Percentiles rank a stretch among this genome's conserved stretches.
These are phyloP conservation scores for Ganoderma multipileum DNA, from an alignment of 1,284 basidiomycete species.

Conservation along the genomic window DNA sequence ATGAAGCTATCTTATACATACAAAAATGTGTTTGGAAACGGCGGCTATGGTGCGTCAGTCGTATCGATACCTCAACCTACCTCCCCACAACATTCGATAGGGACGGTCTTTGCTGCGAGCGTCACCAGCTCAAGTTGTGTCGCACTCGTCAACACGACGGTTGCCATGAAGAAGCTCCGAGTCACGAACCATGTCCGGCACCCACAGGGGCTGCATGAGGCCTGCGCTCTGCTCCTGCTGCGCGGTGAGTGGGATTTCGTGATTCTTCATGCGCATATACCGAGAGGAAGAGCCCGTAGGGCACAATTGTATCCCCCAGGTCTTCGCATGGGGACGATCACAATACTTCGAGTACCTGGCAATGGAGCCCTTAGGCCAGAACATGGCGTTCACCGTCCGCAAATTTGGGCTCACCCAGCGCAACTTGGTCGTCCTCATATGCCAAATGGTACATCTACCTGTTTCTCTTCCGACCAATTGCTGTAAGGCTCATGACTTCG, in stretches of 20 bases:
- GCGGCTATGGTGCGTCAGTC: too few species aligned
- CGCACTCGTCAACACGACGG: too few species aligned
- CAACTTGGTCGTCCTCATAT: not conserved
- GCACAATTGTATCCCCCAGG: constrained; percentile 18
- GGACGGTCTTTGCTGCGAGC: too few species aligned
- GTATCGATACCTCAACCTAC: too few species aligned
- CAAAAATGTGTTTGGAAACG: too few species aligned
- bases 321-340: constrained; percentile 16
- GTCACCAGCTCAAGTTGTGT: too few species aligned
- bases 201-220: not conserved
- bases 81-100: too few species aligned
- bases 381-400: not conserved
- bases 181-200: not conserved
- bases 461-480: too few species aligned
- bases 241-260: not conserved
- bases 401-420: not conserved
- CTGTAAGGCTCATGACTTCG: not conserved
- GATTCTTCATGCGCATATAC: not conserved
- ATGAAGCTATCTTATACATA: too few species aligned
- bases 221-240: not conserved
- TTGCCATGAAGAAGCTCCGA: not conserved
- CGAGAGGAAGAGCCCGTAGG: not conserved
- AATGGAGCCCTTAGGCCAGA: constrained; percentile 7
- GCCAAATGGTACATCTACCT: not conserved
- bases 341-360: constrained; percentile 22